phyloP scores from a whole-genome alignment of 495 filamentous ascomycete genomes.

The Monascus purpureus region DNA sequence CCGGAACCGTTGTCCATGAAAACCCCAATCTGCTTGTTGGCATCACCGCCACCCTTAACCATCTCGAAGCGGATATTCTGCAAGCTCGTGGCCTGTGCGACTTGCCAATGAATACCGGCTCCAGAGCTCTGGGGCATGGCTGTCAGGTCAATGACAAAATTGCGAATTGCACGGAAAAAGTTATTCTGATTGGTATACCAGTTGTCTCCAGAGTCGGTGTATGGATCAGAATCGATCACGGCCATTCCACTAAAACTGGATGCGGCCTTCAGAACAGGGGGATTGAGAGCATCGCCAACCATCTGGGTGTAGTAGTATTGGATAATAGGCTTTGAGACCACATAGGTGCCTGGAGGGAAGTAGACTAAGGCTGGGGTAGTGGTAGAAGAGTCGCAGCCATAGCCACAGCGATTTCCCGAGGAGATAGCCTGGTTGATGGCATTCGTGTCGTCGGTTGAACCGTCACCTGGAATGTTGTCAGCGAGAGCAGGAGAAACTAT shows the following conservation, averaged over 20 bases:
- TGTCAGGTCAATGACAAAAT: slow-evolving; percentile 56
- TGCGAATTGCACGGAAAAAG: slow-evolving; percentile 22
- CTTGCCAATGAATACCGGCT: slow-evolving; percentile 41
- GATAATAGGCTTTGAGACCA: slow-evolving; percentile 42
- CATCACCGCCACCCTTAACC: slow-evolving; percentile 48
- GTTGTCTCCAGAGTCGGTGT: slow-evolving; percentile 12
- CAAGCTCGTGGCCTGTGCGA: slow-evolving; percentile 24
- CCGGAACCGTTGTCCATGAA: slow-evolving; percentile 96
- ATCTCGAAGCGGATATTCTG: slow-evolving; percentile 40
- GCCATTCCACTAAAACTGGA: slow-evolving; percentile 30
- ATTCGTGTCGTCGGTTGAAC: slow-evolving; percentile 36
- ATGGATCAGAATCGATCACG: slow-evolving; percentile 35
- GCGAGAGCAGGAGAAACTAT: background rate
- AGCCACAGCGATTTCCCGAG: slow-evolving; percentile 44
- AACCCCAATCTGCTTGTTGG: slow-evolving; percentile 60
- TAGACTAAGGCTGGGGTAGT: slow-evolving; percentile 35
- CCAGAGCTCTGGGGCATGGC: slow-evolving; percentile 43
- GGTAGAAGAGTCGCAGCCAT: slow-evolving; percentile 35
- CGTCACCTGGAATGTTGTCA: slow-evolving; percentile 20
- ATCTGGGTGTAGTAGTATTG: slow-evolving; percentile 55
- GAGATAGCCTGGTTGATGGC: slow-evolving; percentile 83
- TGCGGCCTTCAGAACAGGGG: slow-evolving; percentile 28
- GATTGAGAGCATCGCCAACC: slow-evolving; percentile 34
- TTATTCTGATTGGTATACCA: slow-evolving; percentile 22
- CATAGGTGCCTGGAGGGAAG: slow-evolving; percentile 48